A percentile compares a stretch with the other conserved stretches of the same genome.
Conservation (phyloP, 2,329 filamentous ascomycete species). For the Malbranchea cinnamomea region DNA sequence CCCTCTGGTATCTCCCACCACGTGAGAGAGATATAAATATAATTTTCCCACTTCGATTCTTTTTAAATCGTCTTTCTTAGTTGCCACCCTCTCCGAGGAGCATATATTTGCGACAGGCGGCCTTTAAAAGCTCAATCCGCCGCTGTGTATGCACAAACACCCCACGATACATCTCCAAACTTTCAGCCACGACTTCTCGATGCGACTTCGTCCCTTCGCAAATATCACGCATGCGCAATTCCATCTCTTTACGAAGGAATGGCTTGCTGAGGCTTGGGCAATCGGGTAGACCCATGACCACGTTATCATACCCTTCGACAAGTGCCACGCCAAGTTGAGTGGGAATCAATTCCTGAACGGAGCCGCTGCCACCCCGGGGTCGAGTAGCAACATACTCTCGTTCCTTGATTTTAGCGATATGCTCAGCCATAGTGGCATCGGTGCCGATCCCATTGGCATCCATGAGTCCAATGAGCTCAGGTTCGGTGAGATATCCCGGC, state of each 20-base stretch:
- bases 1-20: too few relatives aligned
- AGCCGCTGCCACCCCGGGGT: constrained; percentile 34
- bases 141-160: constrained; percentile 73
- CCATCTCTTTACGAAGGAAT: constrained; percentile 95
- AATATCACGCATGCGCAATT: constrained; percentile 90
- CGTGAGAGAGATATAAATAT: too few relatives aligned
- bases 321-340: constrained; percentile 82
- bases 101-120: constrained; percentile 44
- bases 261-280: constrained; percentile 71
- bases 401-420: constrained; percentile 90
- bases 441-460: constrained; percentile 97
- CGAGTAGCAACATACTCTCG: constrained; percentile 67
- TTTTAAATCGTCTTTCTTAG: too few relatives aligned
- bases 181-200: constrained; percentile 63
- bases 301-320: constrained; percentile 85
- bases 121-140: constrained; percentile 50
- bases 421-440: constrained; percentile 97
- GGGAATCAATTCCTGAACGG: constrained; percentile 76
- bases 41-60: too few relatives aligned
- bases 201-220: constrained; percentile 72
- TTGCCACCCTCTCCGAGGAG: constrained; percentile 16
- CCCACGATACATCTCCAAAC: constrained; percentile 68
- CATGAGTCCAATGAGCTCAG: constrained; percentile 91
- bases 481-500: constrained; percentile 81
- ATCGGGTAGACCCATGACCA: constrained; percentile 63